Conservation (phyloP, 768 basidiomycete species). For the Trametes cinnabarina region DNA sequence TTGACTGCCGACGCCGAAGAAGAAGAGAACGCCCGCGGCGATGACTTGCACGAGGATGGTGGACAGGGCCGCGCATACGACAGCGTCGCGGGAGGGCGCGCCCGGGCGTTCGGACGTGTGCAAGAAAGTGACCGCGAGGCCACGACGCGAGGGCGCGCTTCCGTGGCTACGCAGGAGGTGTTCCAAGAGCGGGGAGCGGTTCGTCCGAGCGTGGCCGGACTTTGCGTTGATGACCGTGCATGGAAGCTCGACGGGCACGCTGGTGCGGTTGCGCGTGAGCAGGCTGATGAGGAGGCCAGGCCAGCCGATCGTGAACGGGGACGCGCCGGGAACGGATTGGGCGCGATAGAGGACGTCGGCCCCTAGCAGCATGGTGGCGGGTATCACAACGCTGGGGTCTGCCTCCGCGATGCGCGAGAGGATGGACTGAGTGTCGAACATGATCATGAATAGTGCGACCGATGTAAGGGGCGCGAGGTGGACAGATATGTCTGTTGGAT, state of each 20-base stretch:
- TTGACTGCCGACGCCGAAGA: slow-evolving; percentile 25
- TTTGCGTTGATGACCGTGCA: slow-evolving; percentile 23
- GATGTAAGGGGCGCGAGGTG: no score
- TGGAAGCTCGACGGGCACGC: slow-evolving; percentile 23
- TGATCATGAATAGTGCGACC: background rate
- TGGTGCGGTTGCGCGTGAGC: slow-evolving; percentile 20
- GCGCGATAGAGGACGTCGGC: slow-evolving; percentile 27
- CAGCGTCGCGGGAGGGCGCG: slow-evolving; percentile 23
- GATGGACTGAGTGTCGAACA: background rate
- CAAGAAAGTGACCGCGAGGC: slow-evolving; percentile 22
- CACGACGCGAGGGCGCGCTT: background rate
- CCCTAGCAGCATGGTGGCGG: slow-evolving; percentile 30
- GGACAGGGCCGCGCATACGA: slow-evolving; percentile 22
- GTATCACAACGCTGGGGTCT: slow-evolving; percentile 19
- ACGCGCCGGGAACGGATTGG: slow-evolving; percentile 20
- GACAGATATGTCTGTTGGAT: background rate
- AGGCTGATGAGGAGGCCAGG: slow-evolving; percentile 30
- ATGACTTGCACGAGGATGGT: slow-evolving; percentile 25
- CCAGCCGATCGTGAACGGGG: slow-evolving; percentile 33
- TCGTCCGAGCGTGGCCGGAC: slow-evolving; percentile 26
- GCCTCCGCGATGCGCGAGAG: background rate
- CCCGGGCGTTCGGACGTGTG: slow-evolving; percentile 15
- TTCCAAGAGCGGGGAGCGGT: slow-evolving; percentile 26
- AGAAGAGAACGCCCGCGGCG: slow-evolving; percentile 16
- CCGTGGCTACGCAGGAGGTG: slow-evolving; percentile 29